phyloP scores from a whole-genome alignment of 331 rosid genomes.

The Quercus phellos region DNA sequence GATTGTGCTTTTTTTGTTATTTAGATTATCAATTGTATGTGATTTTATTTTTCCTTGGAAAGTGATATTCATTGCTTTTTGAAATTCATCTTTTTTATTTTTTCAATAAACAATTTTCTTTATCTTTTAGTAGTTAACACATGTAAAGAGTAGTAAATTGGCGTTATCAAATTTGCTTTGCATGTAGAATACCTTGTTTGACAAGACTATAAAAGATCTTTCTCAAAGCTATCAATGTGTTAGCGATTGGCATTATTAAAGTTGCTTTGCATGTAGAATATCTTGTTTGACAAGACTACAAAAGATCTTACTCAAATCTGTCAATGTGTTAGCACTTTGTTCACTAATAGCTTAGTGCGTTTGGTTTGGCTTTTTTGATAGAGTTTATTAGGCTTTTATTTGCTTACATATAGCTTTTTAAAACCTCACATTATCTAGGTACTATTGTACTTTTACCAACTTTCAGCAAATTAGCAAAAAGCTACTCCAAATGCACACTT shows the following conservation, averaged over 20 bases:
- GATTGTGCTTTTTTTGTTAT: not conserved
- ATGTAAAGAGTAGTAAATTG: not conserved
- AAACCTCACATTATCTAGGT: too few species aligned
- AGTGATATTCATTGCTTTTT: not conserved
- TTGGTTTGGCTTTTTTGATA: too few species aligned
- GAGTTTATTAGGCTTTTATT: too few species aligned
- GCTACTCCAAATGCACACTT: not conserved
- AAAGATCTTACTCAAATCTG: not conserved
- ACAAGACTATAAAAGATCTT: not conserved
- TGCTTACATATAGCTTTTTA: too few species aligned
- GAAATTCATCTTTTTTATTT: not conserved
- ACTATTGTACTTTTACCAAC: too few species aligned
- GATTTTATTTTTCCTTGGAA: not conserved
- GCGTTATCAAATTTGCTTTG: not conserved
- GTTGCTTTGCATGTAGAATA: not conserved
- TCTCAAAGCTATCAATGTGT: not conserved
- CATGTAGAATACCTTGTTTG: not conserved
- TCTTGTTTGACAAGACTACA: not conserved
- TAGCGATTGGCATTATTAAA: not conserved
- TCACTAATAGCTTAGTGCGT: not conserved
- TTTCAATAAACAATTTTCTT: not conserved
- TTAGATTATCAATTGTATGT: not conserved
- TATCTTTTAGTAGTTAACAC: not conserved
- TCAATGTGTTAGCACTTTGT: not conserved
- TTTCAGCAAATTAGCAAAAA: too few species aligned